Conservation (phyloP, 306 rosid species). For the Vigna hirtella region DNA sequence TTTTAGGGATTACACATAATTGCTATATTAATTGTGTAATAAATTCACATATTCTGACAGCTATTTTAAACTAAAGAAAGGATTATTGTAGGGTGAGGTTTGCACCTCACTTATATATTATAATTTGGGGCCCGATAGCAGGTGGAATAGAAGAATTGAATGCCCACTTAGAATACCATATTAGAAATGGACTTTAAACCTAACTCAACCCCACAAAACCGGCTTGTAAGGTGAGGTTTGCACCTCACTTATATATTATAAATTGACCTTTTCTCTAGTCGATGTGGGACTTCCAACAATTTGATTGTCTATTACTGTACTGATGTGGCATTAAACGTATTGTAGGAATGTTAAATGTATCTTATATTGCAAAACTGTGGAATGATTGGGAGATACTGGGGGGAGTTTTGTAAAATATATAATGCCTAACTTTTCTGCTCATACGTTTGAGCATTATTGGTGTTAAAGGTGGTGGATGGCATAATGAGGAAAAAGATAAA, state of each 20-base stretch:
- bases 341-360: background rate
- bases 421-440: constrained; percentile 29
- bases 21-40: too few relatives aligned
- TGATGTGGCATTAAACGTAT: background rate
- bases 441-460: constrained; percentile 27
- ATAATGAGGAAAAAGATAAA: constrained; percentile 18
- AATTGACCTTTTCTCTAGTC: too few relatives aligned
- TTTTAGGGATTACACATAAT: too few relatives aligned
- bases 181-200: too few relatives aligned
- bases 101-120: too few relatives aligned
- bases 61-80: background rate
- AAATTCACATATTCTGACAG: too few relatives aligned
- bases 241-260: too few relatives aligned
- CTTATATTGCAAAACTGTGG: background rate
- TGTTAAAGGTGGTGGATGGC: background rate
- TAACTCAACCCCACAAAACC: too few relatives aligned
- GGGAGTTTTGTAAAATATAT: constrained; percentile 1
- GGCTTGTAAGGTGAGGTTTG: too few relatives aligned
- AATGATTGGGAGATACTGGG: constrained; percentile 1
- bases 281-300: background rate
- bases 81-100: background rate
- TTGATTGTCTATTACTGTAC: background rate
- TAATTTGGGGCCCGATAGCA: too few relatives aligned
- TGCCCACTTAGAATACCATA: too few relatives aligned
- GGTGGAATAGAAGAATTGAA: too few relatives aligned